These are phyloP conservation scores for Gracilaria caudata DNA, from an alignment of 23 red algal species.

Conservation along the genomic window DNA sequence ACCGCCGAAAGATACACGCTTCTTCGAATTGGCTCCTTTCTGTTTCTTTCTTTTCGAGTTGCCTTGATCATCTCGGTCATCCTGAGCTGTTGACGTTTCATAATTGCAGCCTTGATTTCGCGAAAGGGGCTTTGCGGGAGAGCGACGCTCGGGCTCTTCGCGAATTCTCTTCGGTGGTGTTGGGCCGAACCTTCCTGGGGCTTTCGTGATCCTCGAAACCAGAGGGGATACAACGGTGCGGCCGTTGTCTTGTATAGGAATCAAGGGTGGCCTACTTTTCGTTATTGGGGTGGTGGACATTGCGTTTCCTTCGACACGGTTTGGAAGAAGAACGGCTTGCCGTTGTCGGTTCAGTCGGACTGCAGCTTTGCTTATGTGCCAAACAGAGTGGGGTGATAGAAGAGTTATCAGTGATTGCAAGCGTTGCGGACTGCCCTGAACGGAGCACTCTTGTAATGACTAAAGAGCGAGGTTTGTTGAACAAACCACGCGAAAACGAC, in stretches of 20 bases:
- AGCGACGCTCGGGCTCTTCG: background rate
- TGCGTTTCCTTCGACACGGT: background rate
- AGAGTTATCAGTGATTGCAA: too few species aligned
- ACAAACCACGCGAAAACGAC: background rate
- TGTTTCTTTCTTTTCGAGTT: slow-evolving; percentile 10
- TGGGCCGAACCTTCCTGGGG: too few species aligned
- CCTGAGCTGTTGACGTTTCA: slow-evolving; percentile 8
- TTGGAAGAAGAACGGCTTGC: background rate
- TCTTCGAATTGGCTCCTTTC: background rate
- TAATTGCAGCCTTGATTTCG: slow-evolving; percentile 10
- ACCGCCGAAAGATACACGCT: slow-evolving; percentile 44
- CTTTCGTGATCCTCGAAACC: background rate
- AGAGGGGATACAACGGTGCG: background rate
- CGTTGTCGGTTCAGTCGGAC: too few species aligned
- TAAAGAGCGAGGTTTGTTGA: too few species aligned
- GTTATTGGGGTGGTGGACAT: slow-evolving; percentile 13
- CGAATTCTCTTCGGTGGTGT: slow-evolving; percentile 10
- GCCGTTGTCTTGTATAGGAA: slow-evolving; percentile 9
- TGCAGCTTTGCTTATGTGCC: background rate
- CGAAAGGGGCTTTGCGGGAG: background rate
- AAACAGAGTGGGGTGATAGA: too few species aligned
- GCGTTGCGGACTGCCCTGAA: too few species aligned
- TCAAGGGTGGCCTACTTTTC: slow-evolving; percentile 17
- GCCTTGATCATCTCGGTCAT: slow-evolving; percentile 15
- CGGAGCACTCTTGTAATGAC: background rate